Evolutionary conservation across 345 rosid genomes (phyloP).

Genomic region (Eucalyptus lansdowneana): DNA sequence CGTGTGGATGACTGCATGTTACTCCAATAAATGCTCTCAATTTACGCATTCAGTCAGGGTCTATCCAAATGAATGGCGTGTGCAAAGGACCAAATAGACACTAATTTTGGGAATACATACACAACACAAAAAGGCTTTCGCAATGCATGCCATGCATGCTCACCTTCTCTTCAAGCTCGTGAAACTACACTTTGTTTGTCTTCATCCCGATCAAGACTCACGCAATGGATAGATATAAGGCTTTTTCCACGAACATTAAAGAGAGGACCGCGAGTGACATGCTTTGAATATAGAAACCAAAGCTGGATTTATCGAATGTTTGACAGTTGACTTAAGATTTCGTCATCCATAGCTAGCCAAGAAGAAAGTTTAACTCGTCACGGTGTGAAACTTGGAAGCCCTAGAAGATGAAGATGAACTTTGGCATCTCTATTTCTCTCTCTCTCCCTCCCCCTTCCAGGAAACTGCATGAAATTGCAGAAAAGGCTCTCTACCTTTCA

Average conservation of each 20-base stretch:
- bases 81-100: background rate
- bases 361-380: background rate
- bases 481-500: background rate
- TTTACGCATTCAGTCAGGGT: background rate
- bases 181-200: background rate
- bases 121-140: background rate
- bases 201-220: background rate
- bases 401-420: background rate
- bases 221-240: background rate
- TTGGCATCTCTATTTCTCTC: background rate
- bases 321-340: background rate
- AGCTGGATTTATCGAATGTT: background rate
- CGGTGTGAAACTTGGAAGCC: background rate
- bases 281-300: background rate
- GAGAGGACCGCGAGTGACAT: background rate
- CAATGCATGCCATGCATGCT: background rate
- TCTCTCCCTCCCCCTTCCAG: background rate
- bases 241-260: background rate
- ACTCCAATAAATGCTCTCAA: background rate
- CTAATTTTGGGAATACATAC: background rate
- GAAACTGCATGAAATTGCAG: background rate
- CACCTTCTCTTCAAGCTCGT: background rate
- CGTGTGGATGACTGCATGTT: background rate
- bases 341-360: background rate
- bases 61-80: background rate